Percentiles rank a stretch among this genome's conserved stretches.
phyloP scores from a whole-genome alignment of 805 yeast species.

The Starmerella riodocensis region DNA sequence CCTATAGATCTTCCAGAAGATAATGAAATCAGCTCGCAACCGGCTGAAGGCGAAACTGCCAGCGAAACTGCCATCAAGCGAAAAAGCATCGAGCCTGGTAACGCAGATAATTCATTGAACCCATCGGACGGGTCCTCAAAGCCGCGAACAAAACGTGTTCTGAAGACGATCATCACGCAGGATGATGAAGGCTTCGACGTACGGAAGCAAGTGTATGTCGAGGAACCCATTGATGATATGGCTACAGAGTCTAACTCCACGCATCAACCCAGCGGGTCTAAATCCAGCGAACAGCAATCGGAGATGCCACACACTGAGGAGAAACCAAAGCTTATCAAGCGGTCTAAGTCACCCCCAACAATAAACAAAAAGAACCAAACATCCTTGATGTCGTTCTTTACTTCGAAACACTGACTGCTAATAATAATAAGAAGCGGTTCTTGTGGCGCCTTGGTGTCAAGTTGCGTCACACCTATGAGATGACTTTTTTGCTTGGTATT shows the following conservation, averaged over 20 bases:
- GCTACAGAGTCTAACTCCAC: not conserved
- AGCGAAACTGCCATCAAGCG: not conserved
- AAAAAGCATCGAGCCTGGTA: too few species aligned
- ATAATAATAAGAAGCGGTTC: too few species aligned
- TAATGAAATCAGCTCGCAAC: too few species aligned
- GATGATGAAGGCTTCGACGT: constrained; percentile 9
- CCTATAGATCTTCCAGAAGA: too few species aligned
- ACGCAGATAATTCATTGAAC: too few species aligned
- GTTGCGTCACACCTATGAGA: too few species aligned
- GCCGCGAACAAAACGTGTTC: constrained; percentile 1
- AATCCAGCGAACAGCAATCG: not conserved
- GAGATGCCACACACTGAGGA: not conserved
- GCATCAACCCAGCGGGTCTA: not conserved
- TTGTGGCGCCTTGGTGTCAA: too few species aligned
- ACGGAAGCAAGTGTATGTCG: constrained; percentile 3
- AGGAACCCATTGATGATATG: not conserved
- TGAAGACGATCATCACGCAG: not conserved
- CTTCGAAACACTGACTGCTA: not conserved
- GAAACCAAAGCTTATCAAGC: not conserved
- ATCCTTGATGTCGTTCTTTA: constrained; percentile 5
- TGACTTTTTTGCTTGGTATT: too few species aligned
- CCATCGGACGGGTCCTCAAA: not conserved
- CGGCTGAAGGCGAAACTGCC: not conserved
- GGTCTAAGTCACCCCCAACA: constrained; percentile 3
- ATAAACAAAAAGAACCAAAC: constrained; percentile 3